Base-by-base conservation (phyloP, 176 grass and related monocot genomes). In the Eleusine coracana region DNA sequence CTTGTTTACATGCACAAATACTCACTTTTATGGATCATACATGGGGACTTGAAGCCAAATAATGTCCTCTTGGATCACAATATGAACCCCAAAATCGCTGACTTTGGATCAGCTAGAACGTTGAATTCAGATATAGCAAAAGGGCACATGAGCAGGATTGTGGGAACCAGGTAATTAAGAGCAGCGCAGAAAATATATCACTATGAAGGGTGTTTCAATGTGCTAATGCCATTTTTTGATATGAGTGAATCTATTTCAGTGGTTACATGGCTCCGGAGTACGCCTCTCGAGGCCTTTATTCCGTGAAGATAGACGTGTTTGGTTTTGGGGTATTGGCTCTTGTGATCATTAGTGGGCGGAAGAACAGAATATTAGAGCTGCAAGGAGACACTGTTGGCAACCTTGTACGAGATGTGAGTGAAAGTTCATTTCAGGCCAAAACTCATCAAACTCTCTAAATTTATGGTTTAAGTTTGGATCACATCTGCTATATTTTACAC, bases 231-330 rank as follows among this genome's bases (percentile, higher is more conserved):
- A 51, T 5, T 39, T 62, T 38, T 62, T 1, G 31, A 34, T 34
- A 34, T 34, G 31, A 34, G 31, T 34, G 15, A 51, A 0, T 27
- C 36, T 73, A 59, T 40, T 82, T 39, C 62, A 87, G 84, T 63
- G 69, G 88, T 15, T 90, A 83, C 48, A 79, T 73, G 70, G 46
- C 83, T 65, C 74, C 83, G 1, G 79, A 90, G 49, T 87, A 87
- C 29, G 88, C 58, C 46, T 68, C 84, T 73, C 68, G 46, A 27
- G 88, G 84, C 5, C 10, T 79, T 65, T 80, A 83, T 67, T 84
- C 89, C 4, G 0, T 65, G n/a, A 90, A 80, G 70, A 80, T 84
- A 6, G 80, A 90, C 74, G 84, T 71, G 20, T 90, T 87, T 67
- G 83, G 89, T 20, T 87, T 87, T 0, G 84, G 84, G 7, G 51